Evolutionary conservation across 75 land plant species (phyloP).

Genomic region (Sequoiadendron giganteum): DNA sequence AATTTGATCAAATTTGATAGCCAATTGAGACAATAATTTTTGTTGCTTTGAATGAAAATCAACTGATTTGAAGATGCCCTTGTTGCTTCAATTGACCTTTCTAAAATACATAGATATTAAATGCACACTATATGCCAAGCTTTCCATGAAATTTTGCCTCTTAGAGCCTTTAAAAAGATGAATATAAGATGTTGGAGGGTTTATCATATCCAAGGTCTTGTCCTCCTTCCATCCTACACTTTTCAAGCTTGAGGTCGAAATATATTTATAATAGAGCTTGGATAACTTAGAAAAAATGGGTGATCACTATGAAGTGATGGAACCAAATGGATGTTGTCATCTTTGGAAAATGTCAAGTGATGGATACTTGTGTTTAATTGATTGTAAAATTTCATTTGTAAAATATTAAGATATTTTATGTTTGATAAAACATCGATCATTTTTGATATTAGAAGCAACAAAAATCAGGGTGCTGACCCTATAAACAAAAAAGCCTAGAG

Average conservation of each 20-base stretch:
- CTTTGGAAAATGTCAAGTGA: no score
- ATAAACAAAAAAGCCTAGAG: no score
- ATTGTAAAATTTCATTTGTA: no score
- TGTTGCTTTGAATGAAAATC: conserved; percentile 12
- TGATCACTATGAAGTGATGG: no score
- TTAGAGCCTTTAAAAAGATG: conserved; percentile 5
- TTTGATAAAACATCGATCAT: no score
- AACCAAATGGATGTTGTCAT: no score
- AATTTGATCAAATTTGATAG: not conserved
- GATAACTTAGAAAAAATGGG: no score
- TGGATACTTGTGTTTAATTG: no score
- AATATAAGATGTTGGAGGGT: conserved; percentile 9
- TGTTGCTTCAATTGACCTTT: conserved; percentile 68
- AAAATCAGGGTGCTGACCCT: no score
- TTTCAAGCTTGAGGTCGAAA: conserved; percentile 26
- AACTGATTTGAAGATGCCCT: conserved; percentile 56
- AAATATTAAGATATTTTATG: no score
- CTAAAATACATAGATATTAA: conserved; percentile 32
- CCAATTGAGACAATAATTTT: not conserved
- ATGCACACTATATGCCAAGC: conserved; percentile 17
- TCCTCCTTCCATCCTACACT: conserved; percentile 67
- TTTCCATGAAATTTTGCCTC: not conserved
- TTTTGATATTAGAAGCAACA: no score
- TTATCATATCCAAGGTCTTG: conserved; percentile 33
- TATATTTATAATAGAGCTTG: no score